Conservation (phyloP, 345 rosid species). For the Salix dunnii region DNA sequence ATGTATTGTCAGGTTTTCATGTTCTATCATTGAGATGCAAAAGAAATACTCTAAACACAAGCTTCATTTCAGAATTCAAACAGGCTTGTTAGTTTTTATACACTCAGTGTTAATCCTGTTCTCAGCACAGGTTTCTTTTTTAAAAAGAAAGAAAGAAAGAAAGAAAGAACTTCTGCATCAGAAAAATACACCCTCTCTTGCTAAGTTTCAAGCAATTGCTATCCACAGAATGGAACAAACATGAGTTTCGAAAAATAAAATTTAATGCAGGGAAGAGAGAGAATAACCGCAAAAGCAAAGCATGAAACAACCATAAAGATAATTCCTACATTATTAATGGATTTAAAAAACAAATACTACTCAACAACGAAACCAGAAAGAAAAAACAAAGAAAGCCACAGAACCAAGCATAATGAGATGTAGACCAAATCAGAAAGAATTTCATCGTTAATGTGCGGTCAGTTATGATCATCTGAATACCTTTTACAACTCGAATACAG, state of each 20-base stretch:
- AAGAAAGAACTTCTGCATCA: no score
- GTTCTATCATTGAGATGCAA: neutral
- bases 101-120: no score
- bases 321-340: neutral
- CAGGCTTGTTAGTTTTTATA: no score
- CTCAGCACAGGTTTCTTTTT: no score
- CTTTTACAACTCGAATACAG: neutral
- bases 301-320: neutral
- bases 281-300: neutral
- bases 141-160: no score
- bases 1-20: neutral
- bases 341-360: neutral
- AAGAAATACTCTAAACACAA: neutral
- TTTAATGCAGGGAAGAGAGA: neutral
- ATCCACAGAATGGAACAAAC: neutral
- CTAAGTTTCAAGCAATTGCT: neutral
- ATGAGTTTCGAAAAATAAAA: neutral
- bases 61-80: neutral
- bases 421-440: conserved; percentile 1
- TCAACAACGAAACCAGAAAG: neutral
- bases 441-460: conserved; percentile 9
- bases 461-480: conserved; percentile 12
- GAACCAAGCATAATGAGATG: neutral
- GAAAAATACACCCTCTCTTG: neutral
- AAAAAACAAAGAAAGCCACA: neutral